Evolutionary conservation across 2,329 filamentous ascomycete species (phyloP).

Genomic region (Arachnomyces sp.): DNA sequence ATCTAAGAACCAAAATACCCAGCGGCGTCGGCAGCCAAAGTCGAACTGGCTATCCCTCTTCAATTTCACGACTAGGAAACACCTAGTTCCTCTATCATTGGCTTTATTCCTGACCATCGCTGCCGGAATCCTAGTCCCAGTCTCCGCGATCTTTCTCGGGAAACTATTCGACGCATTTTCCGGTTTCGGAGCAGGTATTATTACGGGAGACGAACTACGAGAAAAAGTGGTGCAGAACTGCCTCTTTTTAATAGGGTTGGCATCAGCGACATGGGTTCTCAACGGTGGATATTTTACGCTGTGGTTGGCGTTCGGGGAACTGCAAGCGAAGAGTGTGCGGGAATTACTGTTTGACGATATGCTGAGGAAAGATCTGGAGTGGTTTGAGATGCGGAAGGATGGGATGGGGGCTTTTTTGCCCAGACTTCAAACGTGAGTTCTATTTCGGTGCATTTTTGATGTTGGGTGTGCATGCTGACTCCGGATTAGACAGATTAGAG

Average conservation of each 20-base stretch:
- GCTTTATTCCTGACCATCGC: slow-evolving; percentile 52
- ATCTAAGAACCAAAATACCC: slow-evolving; percentile 27
- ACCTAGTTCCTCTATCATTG: slow-evolving; percentile 48
- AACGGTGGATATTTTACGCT: slow-evolving; percentile 59
- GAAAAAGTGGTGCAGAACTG: slow-evolving; percentile 53
- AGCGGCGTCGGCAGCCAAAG: neutral
- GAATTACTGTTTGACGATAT: slow-evolving; percentile 59
- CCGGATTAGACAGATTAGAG: slow-evolving; percentile 63
- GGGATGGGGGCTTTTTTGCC: slow-evolving; percentile 66
- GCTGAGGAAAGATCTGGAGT: slow-evolving; percentile 65
- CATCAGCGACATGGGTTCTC: slow-evolving; percentile 57
- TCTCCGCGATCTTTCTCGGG: slow-evolving; percentile 64
- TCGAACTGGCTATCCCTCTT: slow-evolving; percentile 56
- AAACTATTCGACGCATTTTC: slow-evolving; percentile 66
- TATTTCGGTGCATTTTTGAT: slow-evolving; percentile 2
- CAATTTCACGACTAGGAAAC: slow-evolving; percentile 58
- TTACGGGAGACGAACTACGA: slow-evolving; percentile 46
- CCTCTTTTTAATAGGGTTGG: slow-evolving; percentile 56
- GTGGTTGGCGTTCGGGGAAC: slow-evolving; percentile 74
- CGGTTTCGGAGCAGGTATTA: slow-evolving; percentile 51
- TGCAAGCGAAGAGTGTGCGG: slow-evolving; percentile 63
- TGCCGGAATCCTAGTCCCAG: slow-evolving; percentile 57
- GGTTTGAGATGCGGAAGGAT: slow-evolving; percentile 69
- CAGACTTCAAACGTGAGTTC: slow-evolving; percentile 62
- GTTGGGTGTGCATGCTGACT: slow-evolving; percentile 10